Conservation (phyloP, 1,284 basidiomycete genomes). For the Ustilago tritici region DNA sequence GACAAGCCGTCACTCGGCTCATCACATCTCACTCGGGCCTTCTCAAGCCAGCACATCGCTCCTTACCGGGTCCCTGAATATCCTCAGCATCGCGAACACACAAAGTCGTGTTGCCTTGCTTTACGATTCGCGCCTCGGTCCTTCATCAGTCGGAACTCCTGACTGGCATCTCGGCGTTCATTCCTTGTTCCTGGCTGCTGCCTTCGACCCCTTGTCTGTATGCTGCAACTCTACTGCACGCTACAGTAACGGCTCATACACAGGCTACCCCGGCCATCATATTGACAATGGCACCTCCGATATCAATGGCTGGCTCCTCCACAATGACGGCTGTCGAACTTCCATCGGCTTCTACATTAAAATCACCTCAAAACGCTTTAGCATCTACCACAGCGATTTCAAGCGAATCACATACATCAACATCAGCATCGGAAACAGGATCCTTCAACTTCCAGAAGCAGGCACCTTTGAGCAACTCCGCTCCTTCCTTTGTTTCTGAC, state of each 20-base stretch:
- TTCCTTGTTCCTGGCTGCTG: not conserved
- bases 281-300: constrained; percentile 19
- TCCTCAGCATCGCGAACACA: not conserved
- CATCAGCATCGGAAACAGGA: constrained; percentile 11
- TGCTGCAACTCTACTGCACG: not conserved
- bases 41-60: constrained; percentile 1
- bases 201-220: not conserved
- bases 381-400: constrained; percentile 5
- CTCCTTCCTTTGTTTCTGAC: constrained; percentile 27
- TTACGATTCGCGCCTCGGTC: not conserved
- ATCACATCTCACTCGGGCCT: not conserved
- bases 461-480: not conserved
- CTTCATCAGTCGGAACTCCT: not conserved
- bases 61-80: not conserved
- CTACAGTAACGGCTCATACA: not conserved
- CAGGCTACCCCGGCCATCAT: not conserved
- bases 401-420: not conserved
- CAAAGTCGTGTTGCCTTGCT: not conserved
- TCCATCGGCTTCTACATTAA: not conserved
- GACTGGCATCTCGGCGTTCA: not conserved
- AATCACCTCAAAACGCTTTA: not conserved
- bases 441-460: not conserved
- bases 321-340: constrained; percentile 1
- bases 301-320: constrained; percentile 18
- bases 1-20: constrained; percentile 4